These are phyloP conservation scores for Corrigiola litoralis DNA, from an alignment of 179 eudicot genomes.

Conservation along the genomic window DNA sequence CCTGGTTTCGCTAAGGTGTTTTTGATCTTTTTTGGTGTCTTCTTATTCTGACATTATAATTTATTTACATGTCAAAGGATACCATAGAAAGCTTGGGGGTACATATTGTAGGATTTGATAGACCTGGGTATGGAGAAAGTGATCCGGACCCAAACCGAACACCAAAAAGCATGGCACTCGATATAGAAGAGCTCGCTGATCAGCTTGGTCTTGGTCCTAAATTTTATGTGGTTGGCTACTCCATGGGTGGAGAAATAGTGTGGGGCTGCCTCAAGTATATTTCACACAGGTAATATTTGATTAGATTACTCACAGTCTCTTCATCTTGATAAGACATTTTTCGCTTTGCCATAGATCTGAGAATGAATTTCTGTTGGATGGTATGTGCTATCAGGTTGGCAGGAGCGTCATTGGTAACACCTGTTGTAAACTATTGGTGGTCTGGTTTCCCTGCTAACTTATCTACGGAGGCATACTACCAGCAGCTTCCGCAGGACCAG, in stretches of 20 bases:
- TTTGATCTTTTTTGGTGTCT: background rate
- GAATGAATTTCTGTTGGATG: too few relatives aligned
- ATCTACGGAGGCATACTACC: constrained; percentile 7
- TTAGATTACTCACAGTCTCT: background rate
- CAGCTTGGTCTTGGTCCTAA: constrained; percentile 25
- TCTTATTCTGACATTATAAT: too few relatives aligned
- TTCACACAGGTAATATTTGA: constrained; percentile 25
- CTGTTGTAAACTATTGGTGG: constrained; percentile 39
- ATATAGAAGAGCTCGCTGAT: constrained; percentile 36
- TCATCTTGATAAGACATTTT: too few relatives aligned
- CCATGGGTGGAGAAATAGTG: constrained; percentile 30
- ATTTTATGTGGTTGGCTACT: constrained; percentile 35
- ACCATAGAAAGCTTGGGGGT: constrained; percentile 17
- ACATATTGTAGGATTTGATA: constrained; percentile 32
- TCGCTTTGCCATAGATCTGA: too few relatives aligned
- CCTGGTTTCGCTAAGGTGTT: background rate
- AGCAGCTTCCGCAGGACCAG: constrained; percentile 16
- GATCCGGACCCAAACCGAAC: constrained; percentile 32
- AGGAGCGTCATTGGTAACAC: constrained; percentile 41
- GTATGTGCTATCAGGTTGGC: constrained; percentile 30
- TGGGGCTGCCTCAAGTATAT: constrained; percentile 37
- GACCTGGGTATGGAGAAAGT: constrained; percentile 43
- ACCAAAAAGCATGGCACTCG: constrained; percentile 22
- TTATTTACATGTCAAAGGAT: too few relatives aligned
- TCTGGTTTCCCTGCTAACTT: constrained; percentile 32